These are phyloP conservation scores for Phytophthora pini DNA, from an alignment of 352 stramenopile species.

Conservation along the genomic window DNA sequence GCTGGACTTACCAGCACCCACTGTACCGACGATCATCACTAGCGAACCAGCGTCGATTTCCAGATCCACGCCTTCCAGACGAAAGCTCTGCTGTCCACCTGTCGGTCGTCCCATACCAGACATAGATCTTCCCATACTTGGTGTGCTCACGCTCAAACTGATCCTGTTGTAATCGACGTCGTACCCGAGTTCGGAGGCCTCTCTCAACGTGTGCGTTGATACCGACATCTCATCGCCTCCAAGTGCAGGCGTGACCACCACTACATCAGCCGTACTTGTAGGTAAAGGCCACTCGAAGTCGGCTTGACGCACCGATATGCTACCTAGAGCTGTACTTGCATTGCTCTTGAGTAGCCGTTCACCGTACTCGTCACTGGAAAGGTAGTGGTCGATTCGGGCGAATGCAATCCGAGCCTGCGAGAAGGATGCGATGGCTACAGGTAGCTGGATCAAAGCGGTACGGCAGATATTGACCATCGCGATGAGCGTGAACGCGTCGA, in stretches of 20 bases:
- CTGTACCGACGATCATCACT: slow-evolving; percentile 48
- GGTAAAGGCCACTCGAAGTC: slow-evolving; percentile 30
- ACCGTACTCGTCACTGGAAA: slow-evolving; percentile 34
- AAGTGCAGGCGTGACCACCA: slow-evolving; percentile 58
- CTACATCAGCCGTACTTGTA: slow-evolving; percentile 55
- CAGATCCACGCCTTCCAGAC: slow-evolving; percentile 52
- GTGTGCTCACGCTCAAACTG: slow-evolving; percentile 3
- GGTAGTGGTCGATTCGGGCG: slow-evolving; percentile 34
- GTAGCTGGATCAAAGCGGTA: slow-evolving; percentile 25
- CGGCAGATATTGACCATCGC: slow-evolving; percentile 43
- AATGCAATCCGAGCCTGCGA: slow-evolving; percentile 36
- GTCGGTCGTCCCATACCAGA: neutral
- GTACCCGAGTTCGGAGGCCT: neutral
- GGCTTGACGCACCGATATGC: slow-evolving; percentile 12
- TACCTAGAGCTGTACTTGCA: neutral
- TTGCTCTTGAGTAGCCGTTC: neutral
- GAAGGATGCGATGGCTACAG: slow-evolving; percentile 25
- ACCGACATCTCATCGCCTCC: slow-evolving; percentile 6
- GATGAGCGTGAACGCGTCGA: slow-evolving; percentile 52
- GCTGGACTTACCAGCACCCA: slow-evolving; percentile 54
- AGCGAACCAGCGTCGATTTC: slow-evolving; percentile 57
- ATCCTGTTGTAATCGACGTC: slow-evolving; percentile 1
- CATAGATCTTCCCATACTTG: neutral
- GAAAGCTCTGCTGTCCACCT: slow-evolving; percentile 11
- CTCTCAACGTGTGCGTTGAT: slow-evolving; percentile 4